Evolutionary conservation across 2,329 filamentous ascomycete genomes (phyloP).

Genomic region (Cryphonectria nitschkei): DNA sequence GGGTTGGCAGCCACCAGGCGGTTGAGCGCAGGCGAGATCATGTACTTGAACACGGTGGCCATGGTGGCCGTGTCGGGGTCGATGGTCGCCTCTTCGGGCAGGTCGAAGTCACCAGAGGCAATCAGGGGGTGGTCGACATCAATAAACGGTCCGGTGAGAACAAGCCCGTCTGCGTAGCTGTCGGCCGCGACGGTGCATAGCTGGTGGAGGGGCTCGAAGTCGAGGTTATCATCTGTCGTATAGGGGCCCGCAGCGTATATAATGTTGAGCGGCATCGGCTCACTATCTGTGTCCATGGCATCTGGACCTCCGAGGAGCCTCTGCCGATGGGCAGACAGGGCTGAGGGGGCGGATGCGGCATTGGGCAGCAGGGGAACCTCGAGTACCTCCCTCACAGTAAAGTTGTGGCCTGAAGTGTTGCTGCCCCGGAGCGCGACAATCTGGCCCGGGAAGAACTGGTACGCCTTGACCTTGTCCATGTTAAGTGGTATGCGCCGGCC

Average conservation of each 20-base stretch:
- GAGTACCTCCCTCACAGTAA: conserved; percentile 78
- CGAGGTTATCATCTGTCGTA: conserved; percentile 88
- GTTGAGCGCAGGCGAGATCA: conserved; percentile 75
- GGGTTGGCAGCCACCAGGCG: conserved; percentile 73
- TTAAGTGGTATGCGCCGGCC: conserved; percentile 82
- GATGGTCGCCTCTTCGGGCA: conserved; percentile 67
- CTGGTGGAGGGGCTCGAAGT: conserved; percentile 83
- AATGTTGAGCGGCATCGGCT: conserved; percentile 71
- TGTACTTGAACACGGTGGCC: conserved; percentile 78
- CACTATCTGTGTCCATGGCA: conserved; percentile 62
- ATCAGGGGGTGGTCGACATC: conserved; percentile 90
- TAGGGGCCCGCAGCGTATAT: conserved; percentile 86
- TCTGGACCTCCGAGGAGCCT: conserved; percentile 68
- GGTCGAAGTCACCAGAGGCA: conserved; percentile 77
- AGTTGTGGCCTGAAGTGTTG: conserved; percentile 84
- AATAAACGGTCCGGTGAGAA: conserved; percentile 86
- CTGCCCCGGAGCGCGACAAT: conserved; percentile 86
- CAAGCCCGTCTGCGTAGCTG: conserved; percentile 74
- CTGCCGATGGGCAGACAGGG: conserved; percentile 70
- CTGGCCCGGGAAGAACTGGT: conserved; percentile 92
- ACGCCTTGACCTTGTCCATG: conserved; percentile 67
- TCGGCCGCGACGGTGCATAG: conserved; percentile 79
- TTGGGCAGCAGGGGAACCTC: conserved; percentile 73
- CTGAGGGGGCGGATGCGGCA: conserved; percentile 69
- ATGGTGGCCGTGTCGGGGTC: conserved; percentile 81